These are phyloP conservation scores for Paraglomus occultum DNA, from an alignment of 192 early-diverging fungal genomes.

Conservation along the genomic window DNA sequence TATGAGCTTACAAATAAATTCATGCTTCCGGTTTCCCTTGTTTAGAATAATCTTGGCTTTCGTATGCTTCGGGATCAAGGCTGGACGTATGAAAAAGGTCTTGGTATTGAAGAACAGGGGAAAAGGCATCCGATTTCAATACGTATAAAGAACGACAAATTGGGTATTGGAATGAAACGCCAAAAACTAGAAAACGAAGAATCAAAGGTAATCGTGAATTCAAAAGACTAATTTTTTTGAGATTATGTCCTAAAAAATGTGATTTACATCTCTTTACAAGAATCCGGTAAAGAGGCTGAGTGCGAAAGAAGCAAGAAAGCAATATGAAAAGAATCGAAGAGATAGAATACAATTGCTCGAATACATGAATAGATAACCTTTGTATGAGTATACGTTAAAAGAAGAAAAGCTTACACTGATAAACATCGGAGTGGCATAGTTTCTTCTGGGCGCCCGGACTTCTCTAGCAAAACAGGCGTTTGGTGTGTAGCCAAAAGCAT, in stretches of 20 bases:
- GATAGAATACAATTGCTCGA: constrained; percentile 34
- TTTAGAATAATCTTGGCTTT: constrained; percentile 44
- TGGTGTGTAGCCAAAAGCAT: no score
- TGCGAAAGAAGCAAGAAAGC: constrained; percentile 31
- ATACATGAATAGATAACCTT: constrained; percentile 41
- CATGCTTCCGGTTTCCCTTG: no score
- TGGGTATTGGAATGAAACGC: constrained; percentile 40
- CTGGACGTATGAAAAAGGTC: constrained; percentile 50
- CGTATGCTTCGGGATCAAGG: constrained; percentile 49
- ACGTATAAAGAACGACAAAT: constrained; percentile 44
- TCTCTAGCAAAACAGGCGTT: no score
- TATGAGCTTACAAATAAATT: no score
- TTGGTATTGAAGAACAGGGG: constrained; percentile 45
- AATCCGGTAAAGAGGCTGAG: constrained; percentile 31
- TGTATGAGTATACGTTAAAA: no score
- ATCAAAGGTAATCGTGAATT: constrained; percentile 26
- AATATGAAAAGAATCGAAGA: constrained; percentile 37
- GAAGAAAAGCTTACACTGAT: no score
- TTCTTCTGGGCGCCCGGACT: no score
- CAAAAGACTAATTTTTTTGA: not conserved
- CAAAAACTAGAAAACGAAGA: constrained; percentile 29
- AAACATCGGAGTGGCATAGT: no score
- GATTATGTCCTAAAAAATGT: no score
- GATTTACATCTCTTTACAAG: not conserved
- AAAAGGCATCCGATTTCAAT: constrained; percentile 44